Percentiles rank a stretch among this genome's conserved stretches.
phyloP scores from a whole-genome alignment of 768 basidiomycete genomes.

The Polyporus arcularius region DNA sequence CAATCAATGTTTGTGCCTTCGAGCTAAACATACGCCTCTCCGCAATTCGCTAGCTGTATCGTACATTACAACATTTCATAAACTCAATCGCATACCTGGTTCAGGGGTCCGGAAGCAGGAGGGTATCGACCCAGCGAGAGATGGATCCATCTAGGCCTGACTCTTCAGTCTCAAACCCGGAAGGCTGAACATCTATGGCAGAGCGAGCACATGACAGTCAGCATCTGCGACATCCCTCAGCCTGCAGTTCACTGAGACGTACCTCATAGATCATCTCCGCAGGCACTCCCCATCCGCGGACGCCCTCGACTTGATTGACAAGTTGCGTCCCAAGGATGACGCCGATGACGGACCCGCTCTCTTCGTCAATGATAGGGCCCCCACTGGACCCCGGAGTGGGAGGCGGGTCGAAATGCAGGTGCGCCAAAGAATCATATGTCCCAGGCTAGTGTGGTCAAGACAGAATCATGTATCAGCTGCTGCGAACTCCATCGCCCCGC shows the following conservation, averaged over 20 bases:
- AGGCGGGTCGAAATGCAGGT: conserved; percentile 52
- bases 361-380: conserved; percentile 64
- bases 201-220: background rate
- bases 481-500: background rate
- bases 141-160: background rate
- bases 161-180: conserved; percentile 42
- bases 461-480: background rate
- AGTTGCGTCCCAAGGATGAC: conserved; percentile 62
- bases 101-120: too few relatives aligned
- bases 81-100: background rate
- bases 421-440: conserved; percentile 64
- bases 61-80: too few relatives aligned
- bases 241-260: conserved; percentile 9
- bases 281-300: conserved; percentile 62
- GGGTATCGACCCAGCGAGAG: too few relatives aligned
- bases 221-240: background rate
- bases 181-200: conserved; percentile 51
- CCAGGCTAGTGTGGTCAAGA: conserved; percentile 47
- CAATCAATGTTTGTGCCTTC: too few relatives aligned
- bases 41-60: too few relatives aligned
- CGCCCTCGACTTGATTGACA: conserved; percentile 55
- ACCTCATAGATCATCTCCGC: conserved; percentile 68
- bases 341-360: conserved; percentile 65
- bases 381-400: conserved; percentile 71
- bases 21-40: too few relatives aligned